phyloP scores from a whole-genome alignment of 148 eudicot species.

The Salicornia ramosissima region DNA sequence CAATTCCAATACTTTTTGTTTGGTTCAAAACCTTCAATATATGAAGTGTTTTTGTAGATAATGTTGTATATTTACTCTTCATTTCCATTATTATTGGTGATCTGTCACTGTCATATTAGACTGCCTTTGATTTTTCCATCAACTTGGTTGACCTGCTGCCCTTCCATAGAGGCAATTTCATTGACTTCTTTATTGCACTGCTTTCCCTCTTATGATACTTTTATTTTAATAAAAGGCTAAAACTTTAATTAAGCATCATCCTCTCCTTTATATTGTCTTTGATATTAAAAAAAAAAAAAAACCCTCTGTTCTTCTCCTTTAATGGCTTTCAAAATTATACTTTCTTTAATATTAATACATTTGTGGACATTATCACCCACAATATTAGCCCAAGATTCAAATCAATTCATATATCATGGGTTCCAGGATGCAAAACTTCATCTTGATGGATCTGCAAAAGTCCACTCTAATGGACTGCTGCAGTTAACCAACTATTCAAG shows the following conservation, averaged over 20 bases:
- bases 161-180: slow-evolving; percentile 5
- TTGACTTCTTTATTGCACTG: slow-evolving; percentile 2
- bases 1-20: too few species aligned
- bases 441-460: slow-evolving; percentile 41
- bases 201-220: background rate
- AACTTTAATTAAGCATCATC: background rate
- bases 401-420: slow-evolving; percentile 39
- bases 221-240: background rate
- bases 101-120: background rate
- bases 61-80: background rate
- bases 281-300: too few species aligned
- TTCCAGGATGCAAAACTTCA: slow-evolving; percentile 33
- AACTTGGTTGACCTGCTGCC: slow-evolving; percentile 7
- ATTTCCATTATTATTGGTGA: background rate
- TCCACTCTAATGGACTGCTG: slow-evolving; percentile 37
- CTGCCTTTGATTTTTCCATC: background rate
- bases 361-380: slow-evolving; percentile 7
- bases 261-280: background rate
- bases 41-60: too few species aligned
- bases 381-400: slow-evolving; percentile 17
- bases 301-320: background rate
- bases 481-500: slow-evolving; percentile 44
- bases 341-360: background rate
- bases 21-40: too few species aligned
- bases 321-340: slow-evolving; percentile 12